Conservation (phyloP, 2,329 filamentous ascomycete species). For the Hymenoscyphus linearis region DNA sequence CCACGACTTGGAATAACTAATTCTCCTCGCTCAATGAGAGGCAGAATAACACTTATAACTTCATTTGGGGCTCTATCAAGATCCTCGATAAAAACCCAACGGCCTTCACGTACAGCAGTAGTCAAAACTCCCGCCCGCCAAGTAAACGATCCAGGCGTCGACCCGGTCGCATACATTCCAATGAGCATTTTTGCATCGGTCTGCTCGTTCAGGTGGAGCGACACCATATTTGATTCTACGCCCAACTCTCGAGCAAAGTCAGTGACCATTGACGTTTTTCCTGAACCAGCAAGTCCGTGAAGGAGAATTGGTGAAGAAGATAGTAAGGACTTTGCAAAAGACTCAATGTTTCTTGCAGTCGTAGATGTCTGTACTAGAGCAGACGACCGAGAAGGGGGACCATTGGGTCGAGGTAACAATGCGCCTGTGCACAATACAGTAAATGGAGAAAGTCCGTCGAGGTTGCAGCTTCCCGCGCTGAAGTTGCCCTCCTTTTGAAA, state of each 20-base stretch:
- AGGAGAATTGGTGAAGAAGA: conserved; percentile 69
- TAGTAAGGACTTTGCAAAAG: conserved; percentile 63
- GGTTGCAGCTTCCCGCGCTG: conserved; percentile 10
- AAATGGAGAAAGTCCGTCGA: conserved; percentile 49
- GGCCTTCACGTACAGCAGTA: conserved; percentile 85
- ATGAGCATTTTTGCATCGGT: conserved; percentile 96
- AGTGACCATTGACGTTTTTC: conserved; percentile 83
- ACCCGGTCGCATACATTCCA: conserved; percentile 86
- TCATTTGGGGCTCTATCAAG: conserved; percentile 92
- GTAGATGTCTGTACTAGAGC: conserved; percentile 66
- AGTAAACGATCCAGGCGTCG: conserved; percentile 79
- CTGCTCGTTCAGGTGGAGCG: conserved; percentile 94
- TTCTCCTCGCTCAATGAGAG: conserved; percentile 88
- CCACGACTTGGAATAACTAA: conserved; percentile 84
- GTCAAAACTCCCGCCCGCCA: conserved; percentile 93
- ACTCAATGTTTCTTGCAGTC: conserved; percentile 65
- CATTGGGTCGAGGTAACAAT: conserved; percentile 60
- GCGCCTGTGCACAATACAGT: conserved; percentile 62
- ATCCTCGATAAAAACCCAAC: conserved; percentile 97
- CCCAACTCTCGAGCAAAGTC: conserved; percentile 77
- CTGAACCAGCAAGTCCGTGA: conserved; percentile 76
- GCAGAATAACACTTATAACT: conserved; percentile 86
- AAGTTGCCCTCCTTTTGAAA: background rate
- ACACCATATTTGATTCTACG: conserved; percentile 79
- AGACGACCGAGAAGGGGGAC: conserved; percentile 41